Percentiles rank a stretch among this genome's conserved stretches.
phyloP scores from a whole-genome alignment of 2,329 filamentous ascomycete genomes.

The Clonostachys sp. region DNA sequence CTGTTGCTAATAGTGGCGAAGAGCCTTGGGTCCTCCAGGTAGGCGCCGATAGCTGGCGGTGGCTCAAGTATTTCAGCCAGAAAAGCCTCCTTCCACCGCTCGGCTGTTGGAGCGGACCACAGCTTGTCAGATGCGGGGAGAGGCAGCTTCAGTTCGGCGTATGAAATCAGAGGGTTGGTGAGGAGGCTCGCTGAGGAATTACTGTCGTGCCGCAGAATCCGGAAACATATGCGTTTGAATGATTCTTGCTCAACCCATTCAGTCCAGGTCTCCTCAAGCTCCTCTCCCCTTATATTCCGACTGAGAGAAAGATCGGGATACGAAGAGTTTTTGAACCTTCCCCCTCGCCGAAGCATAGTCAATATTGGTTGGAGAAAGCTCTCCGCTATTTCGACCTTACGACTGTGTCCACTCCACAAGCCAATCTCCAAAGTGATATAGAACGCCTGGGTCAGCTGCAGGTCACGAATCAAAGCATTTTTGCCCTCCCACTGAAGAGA shows the following conservation, averaged over 20 bases:
- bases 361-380: slow-evolving; percentile 25
- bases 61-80: background rate
- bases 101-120: slow-evolving; percentile 15
- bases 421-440: slow-evolving; percentile 5
- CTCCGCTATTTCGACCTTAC: slow-evolving; percentile 33
- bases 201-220: slow-evolving; percentile 19
- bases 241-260: slow-evolving; percentile 20
- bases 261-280: slow-evolving; percentile 14
- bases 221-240: slow-evolving; percentile 19
- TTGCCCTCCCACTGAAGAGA: too few relatives aligned
- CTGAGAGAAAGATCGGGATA: slow-evolving; percentile 7
- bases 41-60: slow-evolving; percentile 5
- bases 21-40: slow-evolving; percentile 8
- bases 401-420: slow-evolving; percentile 27
- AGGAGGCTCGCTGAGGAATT: slow-evolving; percentile 18
- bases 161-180: slow-evolving; percentile 19
- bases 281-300: background rate
- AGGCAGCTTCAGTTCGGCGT: slow-evolving; percentile 18
- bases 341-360: slow-evolving; percentile 27
- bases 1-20: background rate
- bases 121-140: slow-evolving; percentile 12
- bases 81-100: slow-evolving; percentile 14
- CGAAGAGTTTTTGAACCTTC: slow-evolving; percentile 18
- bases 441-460: too few relatives aligned
- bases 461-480: too few relatives aligned